These are phyloP conservation scores for Nakaseomyces kungkrabaensis DNA, from an alignment of 1,139 yeast species.

Conservation along the genomic window DNA sequence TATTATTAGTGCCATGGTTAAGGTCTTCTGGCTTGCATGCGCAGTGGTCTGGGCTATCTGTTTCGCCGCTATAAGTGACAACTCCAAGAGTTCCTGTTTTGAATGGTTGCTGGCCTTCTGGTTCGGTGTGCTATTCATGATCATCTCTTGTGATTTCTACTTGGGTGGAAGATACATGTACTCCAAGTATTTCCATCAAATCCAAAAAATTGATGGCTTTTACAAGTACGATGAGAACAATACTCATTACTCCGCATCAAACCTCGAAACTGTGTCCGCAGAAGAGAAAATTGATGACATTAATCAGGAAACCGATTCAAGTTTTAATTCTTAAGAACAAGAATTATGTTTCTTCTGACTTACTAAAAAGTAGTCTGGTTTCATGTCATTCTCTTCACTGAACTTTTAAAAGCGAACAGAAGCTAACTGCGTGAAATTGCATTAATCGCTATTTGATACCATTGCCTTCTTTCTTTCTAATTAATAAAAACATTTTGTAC, in stretches of 20 bases:
- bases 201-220: slow-evolving; percentile 21
- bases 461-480: no score
- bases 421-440: no score
- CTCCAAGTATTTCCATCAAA: slow-evolving; percentile 25
- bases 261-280: not conserved
- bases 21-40: slow-evolving; percentile 54
- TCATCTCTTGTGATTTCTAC: slow-evolving; percentile 61
- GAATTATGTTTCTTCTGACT: no score
- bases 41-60: slow-evolving; percentile 64
- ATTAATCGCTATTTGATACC: no score
- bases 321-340: not conserved
- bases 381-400: no score
- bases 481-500: no score
- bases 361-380: no score
- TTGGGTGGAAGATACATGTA: slow-evolving; percentile 40
- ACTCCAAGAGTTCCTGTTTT: slow-evolving; percentile 42
- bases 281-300: not conserved
- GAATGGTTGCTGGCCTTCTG: slow-evolving; percentile 83
- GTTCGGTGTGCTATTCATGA: slow-evolving; percentile 61
- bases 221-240: slow-evolving; percentile 21
- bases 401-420: no score
- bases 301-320: not conserved
- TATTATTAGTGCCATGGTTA: slow-evolving; percentile 43
- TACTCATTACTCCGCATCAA: not conserved
- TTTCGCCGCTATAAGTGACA: slow-evolving; percentile 45